phyloP scores from a whole-genome alignment of 2,329 filamentous ascomycete species.

The Aplosporella prunicola region DNA sequence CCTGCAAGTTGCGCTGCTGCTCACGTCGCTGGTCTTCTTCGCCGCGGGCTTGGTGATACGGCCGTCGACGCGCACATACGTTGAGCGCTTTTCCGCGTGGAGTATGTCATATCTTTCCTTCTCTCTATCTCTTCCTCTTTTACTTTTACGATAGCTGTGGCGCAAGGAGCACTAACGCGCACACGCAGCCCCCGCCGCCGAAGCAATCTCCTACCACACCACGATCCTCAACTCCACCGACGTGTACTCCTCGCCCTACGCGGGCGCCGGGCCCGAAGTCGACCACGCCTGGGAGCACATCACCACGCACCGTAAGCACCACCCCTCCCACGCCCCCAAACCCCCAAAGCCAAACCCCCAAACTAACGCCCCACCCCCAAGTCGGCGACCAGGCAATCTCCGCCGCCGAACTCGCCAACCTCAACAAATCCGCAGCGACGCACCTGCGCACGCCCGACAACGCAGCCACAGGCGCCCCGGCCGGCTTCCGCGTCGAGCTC shows the following conservation, averaged over 20 bases:
- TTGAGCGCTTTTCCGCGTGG: slow-evolving; percentile 4
- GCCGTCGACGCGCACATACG: neutral
- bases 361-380: slow-evolving; percentile 22
- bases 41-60: slow-evolving; percentile 1
- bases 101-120: slow-evolving; percentile 1
- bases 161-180: too few species aligned
- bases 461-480: slow-evolving; percentile 44
- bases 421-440: too few species aligned
- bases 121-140: neutral
- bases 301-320: slow-evolving; percentile 32
- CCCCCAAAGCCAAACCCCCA: slow-evolving; percentile 6
- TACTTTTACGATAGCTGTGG: too few species aligned
- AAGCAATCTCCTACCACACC: slow-evolving; percentile 3
- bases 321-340: neutral
- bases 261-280: slow-evolving; percentile 48
- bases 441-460: slow-evolving; percentile 43
- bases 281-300: slow-evolving; percentile 50
- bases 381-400: slow-evolving; percentile 55
- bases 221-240: slow-evolving; percentile 5
- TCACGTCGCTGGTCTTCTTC: slow-evolving; percentile 7
- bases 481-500: slow-evolving; percentile 17
- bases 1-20: slow-evolving; percentile 3
- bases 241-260: slow-evolving; percentile 28
- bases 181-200: slow-evolving; percentile 3
- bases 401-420: slow-evolving; percentile 43